Evolutionary conservation across 2,329 filamentous ascomycete genomes (phyloP).

Genomic region (Aspergillus terreus): DNA sequence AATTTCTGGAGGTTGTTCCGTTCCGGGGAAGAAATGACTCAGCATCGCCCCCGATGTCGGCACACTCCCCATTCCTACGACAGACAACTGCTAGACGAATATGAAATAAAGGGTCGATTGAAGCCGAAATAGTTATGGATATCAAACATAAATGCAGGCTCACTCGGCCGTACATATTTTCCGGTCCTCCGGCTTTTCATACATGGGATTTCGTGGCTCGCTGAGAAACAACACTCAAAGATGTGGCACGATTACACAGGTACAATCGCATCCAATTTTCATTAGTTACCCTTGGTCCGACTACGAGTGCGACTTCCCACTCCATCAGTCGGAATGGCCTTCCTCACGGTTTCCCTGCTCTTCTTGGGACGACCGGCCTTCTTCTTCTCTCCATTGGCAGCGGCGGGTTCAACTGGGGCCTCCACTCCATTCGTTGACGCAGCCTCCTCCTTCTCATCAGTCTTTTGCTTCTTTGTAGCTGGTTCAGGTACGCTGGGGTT

Average conservation of each 20-base stretch:
- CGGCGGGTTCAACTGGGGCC: not conserved
- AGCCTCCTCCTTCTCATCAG: slow-evolving; percentile 9
- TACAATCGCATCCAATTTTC: not conserved
- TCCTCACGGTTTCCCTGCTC: slow-evolving; percentile 25
- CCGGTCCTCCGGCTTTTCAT: too few species aligned
- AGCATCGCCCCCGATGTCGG: slow-evolving; percentile 17
- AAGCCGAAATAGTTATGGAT: not conserved
- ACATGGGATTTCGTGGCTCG: too few species aligned
- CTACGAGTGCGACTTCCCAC: slow-evolving; percentile 39
- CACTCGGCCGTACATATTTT: too few species aligned
- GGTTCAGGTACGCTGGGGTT: slow-evolving; percentile 16
- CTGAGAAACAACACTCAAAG: not conserved
- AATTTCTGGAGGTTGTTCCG: slow-evolving; percentile 25
- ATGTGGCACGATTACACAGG: not conserved
- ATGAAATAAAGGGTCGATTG: not conserved
- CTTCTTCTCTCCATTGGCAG: slow-evolving; percentile 25
- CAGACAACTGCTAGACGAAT: too few species aligned
- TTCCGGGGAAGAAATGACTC: slow-evolving; percentile 22
- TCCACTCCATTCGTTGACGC: slow-evolving; percentile 14
- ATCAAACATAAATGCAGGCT: too few species aligned
- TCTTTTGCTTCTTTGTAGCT: slow-evolving; percentile 35
- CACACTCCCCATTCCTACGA: not conserved
- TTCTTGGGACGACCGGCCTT: slow-evolving; percentile 31
- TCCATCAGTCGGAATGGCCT: slow-evolving; percentile 26
- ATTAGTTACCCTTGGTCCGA: slow-evolving; percentile 29